Conservation (phyloP, 345 rosid species). For the Melaleuca alternifolia region DNA sequence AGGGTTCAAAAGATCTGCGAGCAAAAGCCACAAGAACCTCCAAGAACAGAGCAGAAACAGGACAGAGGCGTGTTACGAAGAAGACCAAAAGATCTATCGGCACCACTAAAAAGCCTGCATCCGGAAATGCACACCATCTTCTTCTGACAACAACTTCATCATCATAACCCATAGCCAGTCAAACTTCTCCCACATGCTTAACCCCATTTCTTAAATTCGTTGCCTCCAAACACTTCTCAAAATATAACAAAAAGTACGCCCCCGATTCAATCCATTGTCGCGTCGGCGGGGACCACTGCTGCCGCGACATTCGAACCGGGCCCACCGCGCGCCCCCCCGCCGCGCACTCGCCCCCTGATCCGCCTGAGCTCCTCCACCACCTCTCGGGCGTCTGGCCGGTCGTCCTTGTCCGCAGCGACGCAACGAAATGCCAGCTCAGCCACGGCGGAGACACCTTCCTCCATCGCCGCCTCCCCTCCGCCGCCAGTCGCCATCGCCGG, state of each 20-base stretch:
- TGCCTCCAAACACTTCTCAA: not conserved
- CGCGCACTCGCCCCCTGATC: constrained; percentile 25
- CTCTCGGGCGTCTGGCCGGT: constrained; percentile 77
- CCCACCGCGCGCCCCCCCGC: constrained; percentile 8
- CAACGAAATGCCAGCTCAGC: constrained; percentile 94
- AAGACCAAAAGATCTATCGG: not conserved
- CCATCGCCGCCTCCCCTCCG: not conserved
- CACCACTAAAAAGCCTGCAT: not conserved
- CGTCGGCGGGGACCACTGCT: constrained; percentile 6
- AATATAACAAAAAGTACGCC: not conserved
- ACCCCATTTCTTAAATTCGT: not conserved
- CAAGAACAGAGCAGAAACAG: not conserved
- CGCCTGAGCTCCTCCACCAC: constrained; percentile 63
- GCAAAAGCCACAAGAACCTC: not conserved
- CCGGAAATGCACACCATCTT: not conserved
- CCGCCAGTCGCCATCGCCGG: constrained; percentile 30
- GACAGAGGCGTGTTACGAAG: not conserved
- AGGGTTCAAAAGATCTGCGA: not conserved
- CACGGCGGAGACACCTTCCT: constrained; percentile 47
- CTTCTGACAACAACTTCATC: not conserved
- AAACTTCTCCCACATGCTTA: not conserved
- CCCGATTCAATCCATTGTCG: constrained; percentile 1
- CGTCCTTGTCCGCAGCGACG: constrained; percentile 87
- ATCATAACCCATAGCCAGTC: not conserved
- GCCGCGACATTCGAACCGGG: not conserved